phyloP scores from a whole-genome alignment of 805 yeast species.

The Priceomyces castillae region DNA sequence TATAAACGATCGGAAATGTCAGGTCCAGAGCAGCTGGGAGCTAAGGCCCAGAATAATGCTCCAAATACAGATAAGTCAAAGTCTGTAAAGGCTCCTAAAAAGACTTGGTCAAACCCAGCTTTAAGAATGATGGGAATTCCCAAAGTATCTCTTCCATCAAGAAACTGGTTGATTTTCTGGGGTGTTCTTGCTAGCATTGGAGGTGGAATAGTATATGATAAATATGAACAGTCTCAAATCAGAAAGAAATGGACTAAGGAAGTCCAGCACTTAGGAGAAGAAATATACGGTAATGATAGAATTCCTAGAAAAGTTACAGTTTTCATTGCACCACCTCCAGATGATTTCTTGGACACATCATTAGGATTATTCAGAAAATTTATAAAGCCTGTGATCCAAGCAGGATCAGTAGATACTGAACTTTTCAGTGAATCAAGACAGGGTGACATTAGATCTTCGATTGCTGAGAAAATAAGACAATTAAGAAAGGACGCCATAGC shows the following conservation, averaged over 20 bases:
- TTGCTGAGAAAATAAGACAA: conserved; percentile 78
- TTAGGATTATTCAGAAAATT: conserved; percentile 70
- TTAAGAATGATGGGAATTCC: conserved; percentile 83
- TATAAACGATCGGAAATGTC: too few relatives aligned
- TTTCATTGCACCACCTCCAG: conserved; percentile 95
- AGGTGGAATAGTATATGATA: conserved; percentile 82
- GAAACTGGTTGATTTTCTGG: conserved; percentile 94
- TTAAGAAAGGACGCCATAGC: conserved; percentile 46
- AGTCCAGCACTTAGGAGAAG: conserved; percentile 54
- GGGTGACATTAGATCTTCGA: conserved; percentile 79
- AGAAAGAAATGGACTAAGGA: conserved; percentile 61
- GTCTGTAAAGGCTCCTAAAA: conserved; percentile 29
- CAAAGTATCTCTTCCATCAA: conserved; percentile 71
- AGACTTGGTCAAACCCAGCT: conserved; percentile 71
- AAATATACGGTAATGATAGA: conserved; percentile 42
- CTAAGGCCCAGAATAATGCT: background rate
- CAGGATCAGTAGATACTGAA: conserved; percentile 84
- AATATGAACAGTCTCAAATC: conserved; percentile 63
- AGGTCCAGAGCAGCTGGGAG: background rate
- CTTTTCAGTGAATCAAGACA: conserved; percentile 75
- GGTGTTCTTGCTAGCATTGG: conserved; percentile 58
- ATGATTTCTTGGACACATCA: conserved; percentile 77
- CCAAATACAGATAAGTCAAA: background rate
- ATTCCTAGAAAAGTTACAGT: conserved; percentile 75
- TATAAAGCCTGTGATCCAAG: conserved; percentile 79